These are phyloP conservation scores for Boletales sp. DNA, from an alignment of 768 basidiomycete genomes.

Conservation along the genomic window DNA sequence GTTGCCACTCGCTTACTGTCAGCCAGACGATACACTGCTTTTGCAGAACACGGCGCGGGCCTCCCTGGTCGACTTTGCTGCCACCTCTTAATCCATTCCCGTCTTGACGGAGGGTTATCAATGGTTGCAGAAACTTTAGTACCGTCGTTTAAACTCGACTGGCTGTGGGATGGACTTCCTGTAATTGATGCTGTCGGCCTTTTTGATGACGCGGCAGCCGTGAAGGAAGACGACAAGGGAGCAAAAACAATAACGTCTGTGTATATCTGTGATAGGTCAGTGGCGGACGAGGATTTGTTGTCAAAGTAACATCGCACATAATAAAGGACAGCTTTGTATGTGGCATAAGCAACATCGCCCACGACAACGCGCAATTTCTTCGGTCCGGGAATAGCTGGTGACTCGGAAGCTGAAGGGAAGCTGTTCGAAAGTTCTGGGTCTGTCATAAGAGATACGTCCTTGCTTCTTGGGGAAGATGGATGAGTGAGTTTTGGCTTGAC, in stretches of 20 bases:
- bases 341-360: conserved; percentile 56
- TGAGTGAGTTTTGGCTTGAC: conserved; percentile 34
- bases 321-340: conserved; percentile 68
- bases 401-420: not conserved
- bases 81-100: conserved; percentile 78
- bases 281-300: not conserved
- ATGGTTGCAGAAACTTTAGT: conserved; percentile 5
- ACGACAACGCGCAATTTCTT: conserved; percentile 52
- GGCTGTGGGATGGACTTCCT: conserved; percentile 33
- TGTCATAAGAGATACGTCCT: conserved; percentile 16
- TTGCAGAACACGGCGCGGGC: conserved; percentile 77
- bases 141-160: conserved; percentile 29
- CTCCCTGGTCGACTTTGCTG: conserved; percentile 52
- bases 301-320: conserved; percentile 49
- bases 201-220: conserved; percentile 19
- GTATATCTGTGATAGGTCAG: conserved; percentile 55
- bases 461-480: conserved; percentile 38
- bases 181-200: conserved; percentile 6
- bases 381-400: conserved; percentile 37
- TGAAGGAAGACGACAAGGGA: conserved; percentile 73
- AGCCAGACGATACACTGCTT: conserved; percentile 79
- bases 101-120: conserved; percentile 37
- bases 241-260: conserved; percentile 84
- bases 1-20: conserved; percentile 56
- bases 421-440: conserved; percentile 5